phyloP scores from a whole-genome alignment of 169 alveolate species.

The Eimeria mitis region DNA sequence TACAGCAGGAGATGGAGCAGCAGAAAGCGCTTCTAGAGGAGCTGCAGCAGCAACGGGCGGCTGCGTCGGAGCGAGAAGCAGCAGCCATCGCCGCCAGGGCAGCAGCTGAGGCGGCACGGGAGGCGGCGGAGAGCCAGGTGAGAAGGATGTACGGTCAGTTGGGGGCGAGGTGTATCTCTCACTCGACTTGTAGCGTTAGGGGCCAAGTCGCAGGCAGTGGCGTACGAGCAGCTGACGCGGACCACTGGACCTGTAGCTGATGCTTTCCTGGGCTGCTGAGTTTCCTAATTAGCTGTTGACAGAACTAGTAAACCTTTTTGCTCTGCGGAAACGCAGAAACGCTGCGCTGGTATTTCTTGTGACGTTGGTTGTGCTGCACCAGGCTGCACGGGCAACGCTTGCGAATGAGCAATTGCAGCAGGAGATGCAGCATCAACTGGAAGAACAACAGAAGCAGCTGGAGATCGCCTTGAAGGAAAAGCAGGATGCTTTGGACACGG shows the following conservation, averaged over 20 bases:
- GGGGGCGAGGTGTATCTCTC: neutral
- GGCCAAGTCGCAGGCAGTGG: neutral
- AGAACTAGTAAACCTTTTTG: neutral
- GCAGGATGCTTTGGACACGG: conserved; percentile 15
- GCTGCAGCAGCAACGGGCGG: conserved; percentile 22
- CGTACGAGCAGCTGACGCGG: neutral
- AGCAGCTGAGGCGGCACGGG: conserved; percentile 45
- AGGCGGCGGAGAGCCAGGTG: conserved; percentile 48
- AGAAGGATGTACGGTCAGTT: neutral
- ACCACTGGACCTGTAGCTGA: neutral
- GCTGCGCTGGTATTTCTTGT: neutral
- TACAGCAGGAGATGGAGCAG: conserved; percentile 37
- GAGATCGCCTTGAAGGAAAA: conserved; percentile 13
- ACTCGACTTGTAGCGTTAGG: neutral
- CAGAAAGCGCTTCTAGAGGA: conserved; percentile 25
- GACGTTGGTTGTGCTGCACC: neutral
- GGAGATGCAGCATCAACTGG: conserved; percentile 1
- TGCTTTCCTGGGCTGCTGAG: neutral
- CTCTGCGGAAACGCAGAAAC: neutral
- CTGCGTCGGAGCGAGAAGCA: conserved; percentile 42
- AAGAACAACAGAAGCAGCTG: conserved; percentile 16
- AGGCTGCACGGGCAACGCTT: conserved; percentile 5
- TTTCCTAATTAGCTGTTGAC: neutral
- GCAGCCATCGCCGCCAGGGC: conserved; percentile 34
- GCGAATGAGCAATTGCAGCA: conserved; percentile 34